phyloP scores from a whole-genome alignment of 2,329 filamentous ascomycete genomes.

The Endothia cerciana region DNA sequence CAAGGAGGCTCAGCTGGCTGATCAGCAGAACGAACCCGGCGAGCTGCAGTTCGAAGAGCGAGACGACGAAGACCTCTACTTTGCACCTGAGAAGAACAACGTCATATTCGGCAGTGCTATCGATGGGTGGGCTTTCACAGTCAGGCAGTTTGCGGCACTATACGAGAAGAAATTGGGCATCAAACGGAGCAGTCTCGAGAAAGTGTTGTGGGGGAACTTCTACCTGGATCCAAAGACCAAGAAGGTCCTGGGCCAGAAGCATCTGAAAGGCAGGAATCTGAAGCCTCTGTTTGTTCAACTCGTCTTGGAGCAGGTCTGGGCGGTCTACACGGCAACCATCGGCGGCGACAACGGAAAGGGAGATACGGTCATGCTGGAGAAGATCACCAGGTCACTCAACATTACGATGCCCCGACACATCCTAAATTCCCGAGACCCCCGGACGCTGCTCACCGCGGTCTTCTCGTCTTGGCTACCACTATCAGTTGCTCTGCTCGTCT shows the following conservation, averaged over 20 bases:
- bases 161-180: constrained; percentile 98
- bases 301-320: constrained; percentile 95
- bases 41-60: constrained; percentile 80
- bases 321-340: constrained; percentile 87
- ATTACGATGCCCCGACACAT: constrained; percentile 86
- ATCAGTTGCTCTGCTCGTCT: constrained; percentile 89
- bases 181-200: constrained; percentile 85
- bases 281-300: constrained; percentile 98
- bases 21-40: constrained; percentile 57
- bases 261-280: constrained; percentile 86
- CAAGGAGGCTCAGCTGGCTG: constrained; percentile 56
- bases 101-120: constrained; percentile 98
- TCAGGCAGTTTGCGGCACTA: constrained; percentile 87
- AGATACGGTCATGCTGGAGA: constrained; percentile 81
- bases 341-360: constrained; percentile 82
- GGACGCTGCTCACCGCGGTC: constrained; percentile 80
- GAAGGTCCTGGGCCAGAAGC: constrained; percentile 85
- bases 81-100: constrained; percentile 97
- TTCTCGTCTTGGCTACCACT: constrained; percentile 91
- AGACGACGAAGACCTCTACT: constrained; percentile 97
- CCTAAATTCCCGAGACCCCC: constrained; percentile 79
- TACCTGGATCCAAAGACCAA: constrained; percentile 98
- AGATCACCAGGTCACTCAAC: constrained; percentile 90
- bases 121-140: constrained; percentile 98
- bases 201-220: constrained; percentile 94